Base-by-base conservation (phyloP, 371 early-diverging fungal genomes). In the Mortierella sp. region DNA sequence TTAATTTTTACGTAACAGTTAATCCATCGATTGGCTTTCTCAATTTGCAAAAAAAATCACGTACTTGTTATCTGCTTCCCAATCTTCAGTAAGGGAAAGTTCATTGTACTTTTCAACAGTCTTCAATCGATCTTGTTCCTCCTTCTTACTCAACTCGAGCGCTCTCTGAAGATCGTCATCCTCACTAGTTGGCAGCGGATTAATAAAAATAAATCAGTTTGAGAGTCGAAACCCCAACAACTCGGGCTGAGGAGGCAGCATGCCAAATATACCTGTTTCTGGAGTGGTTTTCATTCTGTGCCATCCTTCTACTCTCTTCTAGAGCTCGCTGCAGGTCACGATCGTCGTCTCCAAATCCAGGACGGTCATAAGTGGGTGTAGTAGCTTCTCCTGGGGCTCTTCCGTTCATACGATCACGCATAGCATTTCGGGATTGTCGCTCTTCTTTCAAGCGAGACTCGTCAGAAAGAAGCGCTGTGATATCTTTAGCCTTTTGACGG, bases 401-500 rank as follows among this genome's bases (percentile, higher is more conserved):
- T 48, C 77, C 76, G 52, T 73, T 87, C 89, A 92, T 88, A 32
- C 92, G 90, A 58, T 90, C 86, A 55, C 90, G 88, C 90, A 92
- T 91, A 69, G 88, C 84, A 48, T 86, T 76, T 36, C 92, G 84
- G 24, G 89, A 88, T 38, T 84, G 85, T 45, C 98, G 92, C 72
- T 92, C 94, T 69, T 94, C 94, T 58, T 89, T 89, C 50, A 98
- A 83, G 19, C 93, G 90, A 8, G 90, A 80, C 2, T 96, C 97
- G 73, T 98, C 96, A 3, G 89, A 80, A 50, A 98, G 83, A 41
- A 98, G 84, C 8, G 88, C 87, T 10, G 97, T 94, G 50, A 99
- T 90, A 63, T 96, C 97, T 70, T 96, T 97, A 60, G 96, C 94
- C 83, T 96, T 97, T 78, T 97, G 94, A 21, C 98, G 96, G 8